Base-by-base conservation (phyloP, 805 yeast species). In the Lipomyces yamanashiensis region DNA sequence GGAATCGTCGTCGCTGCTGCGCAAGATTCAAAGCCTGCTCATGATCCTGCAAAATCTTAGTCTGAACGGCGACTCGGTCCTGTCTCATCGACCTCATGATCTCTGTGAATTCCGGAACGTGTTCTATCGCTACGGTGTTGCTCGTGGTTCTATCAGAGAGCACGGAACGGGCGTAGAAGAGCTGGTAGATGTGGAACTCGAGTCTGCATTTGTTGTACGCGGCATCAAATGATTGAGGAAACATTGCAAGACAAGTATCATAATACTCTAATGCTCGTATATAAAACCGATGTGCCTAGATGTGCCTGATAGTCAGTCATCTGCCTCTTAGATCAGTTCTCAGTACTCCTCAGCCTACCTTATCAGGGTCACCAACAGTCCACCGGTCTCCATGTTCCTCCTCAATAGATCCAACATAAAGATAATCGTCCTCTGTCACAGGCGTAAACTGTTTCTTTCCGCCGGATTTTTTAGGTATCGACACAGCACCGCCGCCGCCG, bases 331-430 rank as follows among this genome's bases (percentile, higher is more conserved):
- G 28, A 28, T 28, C 41, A 39, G 41, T 43, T n/a, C 19, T 4
- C 4, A 13, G 13, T 13, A 2, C 9, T 43, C 28, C 28, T 28
- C 28, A 28, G 13, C 19, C 7, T 48, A 63, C 68, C 61, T 66
- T 66, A 3, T 61, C 67, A 3, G 69, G 69, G 50, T 66, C 70
- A 45, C 60, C 53, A 10, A 34, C 51, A 8, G 45, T 39, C 70
- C 70, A 66, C 21, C 70, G 50, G 34, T 66, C 69, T 10, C 70
- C 70, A 36, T 65, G 69, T 41, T 66, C 70, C 50, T 66, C 70
- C 50, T 66, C 70, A 15, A 49, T 21, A 1, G 69, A 65, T n/a
- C 70, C 69, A 17, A 59, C 53, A 51, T 43, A 65, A 12, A 66
- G 48, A 43, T 53, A 62, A 34, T 66, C 70, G 50, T 66, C 70